phyloP scores from a whole-genome alignment of 495 filamentous ascomycete genomes.

The Penicillium macrosclerotiorum region DNA sequence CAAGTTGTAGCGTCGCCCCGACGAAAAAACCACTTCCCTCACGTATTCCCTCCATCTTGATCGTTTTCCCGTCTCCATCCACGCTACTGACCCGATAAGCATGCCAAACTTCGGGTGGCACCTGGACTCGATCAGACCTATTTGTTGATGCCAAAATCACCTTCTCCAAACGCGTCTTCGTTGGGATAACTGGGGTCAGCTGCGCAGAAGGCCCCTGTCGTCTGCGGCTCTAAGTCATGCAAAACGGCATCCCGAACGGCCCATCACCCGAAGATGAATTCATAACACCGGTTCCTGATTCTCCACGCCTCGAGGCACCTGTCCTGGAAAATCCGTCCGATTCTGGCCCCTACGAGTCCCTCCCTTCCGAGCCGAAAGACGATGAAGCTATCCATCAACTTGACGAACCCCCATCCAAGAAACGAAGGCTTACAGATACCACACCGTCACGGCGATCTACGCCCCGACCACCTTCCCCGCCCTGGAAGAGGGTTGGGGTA shows the following conservation, averaged over 20 bases:
- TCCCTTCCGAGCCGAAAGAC: conserved; percentile 31
- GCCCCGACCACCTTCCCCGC: conserved; percentile 66
- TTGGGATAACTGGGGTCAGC: conserved; percentile 65
- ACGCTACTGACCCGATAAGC: conserved; percentile 49
- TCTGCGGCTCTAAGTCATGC: conserved; percentile 55
- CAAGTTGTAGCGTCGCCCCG: conserved; percentile 16
- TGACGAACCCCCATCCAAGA: conserved; percentile 65
- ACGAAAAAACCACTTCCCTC: conserved; percentile 47
- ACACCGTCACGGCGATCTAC: conserved; percentile 45
- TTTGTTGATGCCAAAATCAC: conserved; percentile 65
- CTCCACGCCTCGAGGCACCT: conserved; percentile 23
- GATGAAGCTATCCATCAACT: conserved; percentile 36
- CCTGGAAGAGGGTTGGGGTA: conserved; percentile 86
- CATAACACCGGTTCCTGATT: conserved; percentile 38
- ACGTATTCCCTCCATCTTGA: conserved; percentile 34
- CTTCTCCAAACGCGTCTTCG: conserved; percentile 59
- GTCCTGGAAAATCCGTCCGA: conserved; percentile 23
- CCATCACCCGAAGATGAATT: conserved; percentile 46
- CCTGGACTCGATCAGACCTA: conserved; percentile 50
- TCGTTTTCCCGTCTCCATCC: conserved; percentile 37
- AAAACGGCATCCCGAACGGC: conserved; percentile 53
- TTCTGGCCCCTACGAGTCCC: conserved; percentile 27
- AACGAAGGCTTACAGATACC: conserved; percentile 62
- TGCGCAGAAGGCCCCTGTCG: conserved; percentile 47
- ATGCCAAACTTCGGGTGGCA: conserved; percentile 60